Percentiles rank a stretch among this genome's conserved stretches.
phyloP scores from a whole-genome alignment of 257 asterid species.

The Sherardia arvensis region DNA sequence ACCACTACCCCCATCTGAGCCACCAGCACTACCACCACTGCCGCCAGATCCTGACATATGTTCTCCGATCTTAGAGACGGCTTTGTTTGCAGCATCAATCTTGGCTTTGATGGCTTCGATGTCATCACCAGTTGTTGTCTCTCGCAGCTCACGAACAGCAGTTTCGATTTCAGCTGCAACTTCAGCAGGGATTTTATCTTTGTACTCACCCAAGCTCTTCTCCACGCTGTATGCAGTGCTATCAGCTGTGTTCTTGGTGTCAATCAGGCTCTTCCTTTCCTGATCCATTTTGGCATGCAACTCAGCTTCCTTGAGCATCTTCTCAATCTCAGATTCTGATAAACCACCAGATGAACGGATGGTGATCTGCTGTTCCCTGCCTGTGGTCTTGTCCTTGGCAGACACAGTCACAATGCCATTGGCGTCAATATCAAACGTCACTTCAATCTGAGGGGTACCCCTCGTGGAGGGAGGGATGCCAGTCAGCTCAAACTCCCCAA shows the following conservation, averaged over 20 bases:
- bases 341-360: conserved; percentile 74
- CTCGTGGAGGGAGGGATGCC: conserved; percentile 86
- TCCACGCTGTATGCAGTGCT: conserved; percentile 59
- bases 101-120: conserved; percentile 52
- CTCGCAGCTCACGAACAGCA: conserved; percentile 53
- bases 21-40: conserved; percentile 19
- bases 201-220: conserved; percentile 62
- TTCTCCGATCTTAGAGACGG: conserved; percentile 70
- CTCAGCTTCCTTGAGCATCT: conserved; percentile 82
- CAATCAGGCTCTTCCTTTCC: conserved; percentile 56
- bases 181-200: conserved; percentile 58
- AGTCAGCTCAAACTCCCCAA: conserved; percentile 71
- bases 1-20: conserved; percentile 36
- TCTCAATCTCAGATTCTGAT: conserved; percentile 64
- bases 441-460: conserved; percentile 85
- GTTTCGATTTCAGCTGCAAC: conserved; percentile 56
- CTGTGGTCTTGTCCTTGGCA: conserved; percentile 73
- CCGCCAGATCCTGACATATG: conserved; percentile 40
- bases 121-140: conserved; percentile 34
- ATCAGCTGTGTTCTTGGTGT: conserved; percentile 53
- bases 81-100: conserved; percentile 64
- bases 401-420: conserved; percentile 82
- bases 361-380: conserved; percentile 72
- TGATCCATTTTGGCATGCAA: conserved; percentile 59
- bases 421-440: conserved; percentile 79